Evolutionary conservation across 2,329 filamentous ascomycete species (phyloP).

Genomic region (Hypoxylon sp.): DNA sequence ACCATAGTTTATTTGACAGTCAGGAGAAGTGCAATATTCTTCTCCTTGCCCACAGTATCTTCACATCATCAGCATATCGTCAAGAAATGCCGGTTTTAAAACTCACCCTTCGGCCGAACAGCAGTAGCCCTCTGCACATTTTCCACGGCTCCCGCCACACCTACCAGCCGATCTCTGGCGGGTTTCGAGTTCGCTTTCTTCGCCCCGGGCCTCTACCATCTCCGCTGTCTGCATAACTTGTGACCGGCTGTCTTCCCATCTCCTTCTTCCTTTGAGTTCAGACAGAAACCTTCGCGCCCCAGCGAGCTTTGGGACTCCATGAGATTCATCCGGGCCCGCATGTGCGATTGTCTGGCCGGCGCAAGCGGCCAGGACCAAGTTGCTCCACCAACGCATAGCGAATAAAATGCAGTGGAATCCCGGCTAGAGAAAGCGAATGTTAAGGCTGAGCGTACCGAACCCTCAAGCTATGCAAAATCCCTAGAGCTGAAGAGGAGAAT

Average conservation of each 20-base stretch:
- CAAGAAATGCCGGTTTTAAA: neutral
- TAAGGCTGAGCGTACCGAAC: slow-evolving; percentile 18
- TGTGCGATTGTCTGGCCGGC: slow-evolving; percentile 43
- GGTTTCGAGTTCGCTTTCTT: slow-evolving; percentile 27
- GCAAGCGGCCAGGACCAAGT: slow-evolving; percentile 39
- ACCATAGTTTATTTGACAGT: slow-evolving; percentile 53
- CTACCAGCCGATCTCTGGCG: slow-evolving; percentile 40
- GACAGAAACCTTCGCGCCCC: slow-evolving; percentile 43
- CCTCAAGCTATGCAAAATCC: slow-evolving; percentile 11
- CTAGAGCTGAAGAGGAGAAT: slow-evolving; percentile 10
- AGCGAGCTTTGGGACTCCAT: slow-evolving; percentile 39
- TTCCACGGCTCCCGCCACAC: slow-evolving; percentile 41
- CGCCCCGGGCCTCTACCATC: slow-evolving; percentile 13
- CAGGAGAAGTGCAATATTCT: slow-evolving; percentile 45
- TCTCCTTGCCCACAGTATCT: slow-evolving; percentile 43
- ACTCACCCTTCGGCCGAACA: slow-evolving; percentile 47
- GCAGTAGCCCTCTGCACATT: slow-evolving; percentile 43
- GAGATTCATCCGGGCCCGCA: slow-evolving; percentile 26
- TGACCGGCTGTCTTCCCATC: slow-evolving; percentile 35
- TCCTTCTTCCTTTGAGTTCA: slow-evolving; percentile 38
- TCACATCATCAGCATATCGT: slow-evolving; percentile 25
- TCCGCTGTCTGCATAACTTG: slow-evolving; percentile 16
- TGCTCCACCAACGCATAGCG: slow-evolving; percentile 39
- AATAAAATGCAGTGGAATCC: slow-evolving; percentile 13
- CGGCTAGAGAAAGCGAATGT: slow-evolving; percentile 23